Percentiles rank a stretch among this genome's conserved stretches.
These are phyloP conservation scores for Calocybe gambosa DNA, from an alignment of 1,284 basidiomycete genomes.

Conservation along the genomic window DNA sequence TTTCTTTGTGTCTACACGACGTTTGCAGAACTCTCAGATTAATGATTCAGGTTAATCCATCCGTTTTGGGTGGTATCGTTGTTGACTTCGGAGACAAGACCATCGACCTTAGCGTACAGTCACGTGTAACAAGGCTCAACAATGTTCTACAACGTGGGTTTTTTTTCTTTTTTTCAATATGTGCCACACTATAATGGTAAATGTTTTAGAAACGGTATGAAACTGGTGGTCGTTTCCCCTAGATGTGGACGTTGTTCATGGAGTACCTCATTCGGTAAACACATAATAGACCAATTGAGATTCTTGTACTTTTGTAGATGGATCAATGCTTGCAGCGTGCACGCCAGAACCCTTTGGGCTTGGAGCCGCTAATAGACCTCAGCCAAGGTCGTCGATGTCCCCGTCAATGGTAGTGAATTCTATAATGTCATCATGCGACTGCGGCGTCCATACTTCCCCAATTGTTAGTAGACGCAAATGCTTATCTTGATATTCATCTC, in stretches of 20 bases:
- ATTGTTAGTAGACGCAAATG: no score
- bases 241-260: background rate
- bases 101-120: constrained; percentile 90
- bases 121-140: constrained; percentile 94
- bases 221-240: background rate
- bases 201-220: constrained; percentile 13
- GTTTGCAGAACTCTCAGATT: background rate
- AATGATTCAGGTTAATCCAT: constrained; percentile 70
- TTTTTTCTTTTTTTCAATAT: background rate
- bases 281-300: constrained; percentile 13
- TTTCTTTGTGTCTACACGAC: constrained; percentile 11
- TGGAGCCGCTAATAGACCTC: no score
- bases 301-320: background rate
- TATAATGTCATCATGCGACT: background rate
- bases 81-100: constrained; percentile 99
- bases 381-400: background rate
- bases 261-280: constrained; percentile 5
- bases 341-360: no score
- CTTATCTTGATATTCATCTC: no score
- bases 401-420: background rate
- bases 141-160: constrained; percentile 72
- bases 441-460: no score
- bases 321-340: no score
- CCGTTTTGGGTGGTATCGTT: constrained; percentile 83
- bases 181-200: background rate